Percentiles rank a stretch among this genome's conserved stretches.
phyloP scores from a whole-genome alignment of 2,329 filamentous ascomycete genomes.

The Alternaria ethzedia region DNA sequence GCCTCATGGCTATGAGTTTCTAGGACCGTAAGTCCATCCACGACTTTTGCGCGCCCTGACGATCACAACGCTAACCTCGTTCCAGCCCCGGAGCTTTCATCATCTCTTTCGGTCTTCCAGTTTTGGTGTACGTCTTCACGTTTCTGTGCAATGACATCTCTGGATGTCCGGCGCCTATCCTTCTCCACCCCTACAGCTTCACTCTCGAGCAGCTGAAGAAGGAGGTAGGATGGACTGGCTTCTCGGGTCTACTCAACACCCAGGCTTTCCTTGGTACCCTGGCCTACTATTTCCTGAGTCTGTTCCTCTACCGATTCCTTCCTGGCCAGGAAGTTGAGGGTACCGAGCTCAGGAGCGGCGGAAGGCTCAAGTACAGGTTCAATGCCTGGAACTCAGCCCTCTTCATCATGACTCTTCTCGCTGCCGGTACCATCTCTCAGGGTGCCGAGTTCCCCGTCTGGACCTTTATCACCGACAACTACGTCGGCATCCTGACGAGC shows the following conservation, averaged over 20 bases:
- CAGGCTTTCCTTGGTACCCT: constrained; percentile 72
- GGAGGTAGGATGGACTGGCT: constrained; percentile 84
- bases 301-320: constrained; percentile 76
- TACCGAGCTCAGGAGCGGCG: constrained; percentile 71
- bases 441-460: constrained; percentile 86
- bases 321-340: constrained; percentile 77
- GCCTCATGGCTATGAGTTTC: constrained; percentile 49
- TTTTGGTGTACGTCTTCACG: constrained; percentile 77
- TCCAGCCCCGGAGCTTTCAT: constrained; percentile 74
- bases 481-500: constrained; percentile 81
- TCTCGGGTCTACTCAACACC: constrained; percentile 73
- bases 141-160: constrained; percentile 93
- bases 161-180: constrained; percentile 85
- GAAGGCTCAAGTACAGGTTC: constrained; percentile 80
- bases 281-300: constrained; percentile 78
- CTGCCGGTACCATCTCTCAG: constrained; percentile 75
- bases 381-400: constrained; percentile 77
- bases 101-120: constrained; percentile 80
- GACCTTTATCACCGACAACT: constrained; percentile 93
- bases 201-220: constrained; percentile 74
- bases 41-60: not conserved
- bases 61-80: constrained; percentile 17
- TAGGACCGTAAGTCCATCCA: constrained; percentile 46
- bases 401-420: constrained; percentile 72
- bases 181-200: constrained; percentile 74